Evolutionary conservation across 2,329 filamentous ascomycete genomes (phyloP), one percentile per base, ranked within the genome.

Genomic region (Colletotrichum tofieldiae): DNA sequence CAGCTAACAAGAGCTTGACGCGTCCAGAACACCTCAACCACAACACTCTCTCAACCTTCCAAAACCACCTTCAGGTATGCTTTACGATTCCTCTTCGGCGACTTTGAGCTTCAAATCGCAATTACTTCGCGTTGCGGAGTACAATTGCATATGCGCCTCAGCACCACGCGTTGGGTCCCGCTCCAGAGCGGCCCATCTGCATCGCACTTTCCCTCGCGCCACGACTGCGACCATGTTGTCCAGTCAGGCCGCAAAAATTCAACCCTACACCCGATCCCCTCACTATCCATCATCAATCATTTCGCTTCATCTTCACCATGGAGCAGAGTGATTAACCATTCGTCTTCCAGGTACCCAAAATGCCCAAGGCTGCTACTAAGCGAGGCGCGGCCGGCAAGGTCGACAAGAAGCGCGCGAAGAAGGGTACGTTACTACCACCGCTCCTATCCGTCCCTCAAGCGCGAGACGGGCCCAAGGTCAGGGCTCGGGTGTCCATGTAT

Each of bases 351-450:
- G 79, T 77, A 77, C 73, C 72, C 84, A 89, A 79, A 75, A 91
- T 91, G 89, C 87, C 89, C 78, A 91, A 91, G 85, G 88, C 87
- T 78, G 82, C 86, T 62, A 81, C 85, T 75, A 90, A 89, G 85
- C 85, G 86, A 76, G 87, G 85, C 77, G 81, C 81, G 77, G 75
- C 80, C 77, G 83, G 81, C 73, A 89, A 89, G 86, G 85, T 84
- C 71, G 84, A 86, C 81, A 89, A 88, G 86, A 84, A 84, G 80
- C 86, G 88, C 74, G 78, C 76, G 80, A 90, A 90, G 88, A 91
- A 91, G 87, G 88, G 88, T 90, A 81, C 78, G 87, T 82, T 37
- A 14, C 20, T 37, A 14, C 20, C 39, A 3, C 45, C 29, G 29
- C 5, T 23, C 35, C 18, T 4, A 41, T 49, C 65, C n/a, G n/a